Evolutionary conservation across 2,329 filamentous ascomycete species (phyloP).

Genomic region (Phyllosticta citrichinensis): DNA sequence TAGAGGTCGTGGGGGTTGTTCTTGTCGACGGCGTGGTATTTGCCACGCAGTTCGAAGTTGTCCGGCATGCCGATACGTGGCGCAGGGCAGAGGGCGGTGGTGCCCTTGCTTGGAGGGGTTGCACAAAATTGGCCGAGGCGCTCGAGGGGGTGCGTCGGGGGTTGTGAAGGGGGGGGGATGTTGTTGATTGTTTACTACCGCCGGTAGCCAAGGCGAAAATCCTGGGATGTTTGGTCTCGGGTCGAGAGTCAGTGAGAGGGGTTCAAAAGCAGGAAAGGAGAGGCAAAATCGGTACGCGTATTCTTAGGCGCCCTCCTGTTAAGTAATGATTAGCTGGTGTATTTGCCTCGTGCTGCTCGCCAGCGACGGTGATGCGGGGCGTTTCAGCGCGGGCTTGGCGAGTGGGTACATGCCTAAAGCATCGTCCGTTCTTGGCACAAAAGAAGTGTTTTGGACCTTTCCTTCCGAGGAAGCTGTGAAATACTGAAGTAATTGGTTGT

Average conservation of each 20-base stretch:
- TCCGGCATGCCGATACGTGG: constrained; percentile 1
- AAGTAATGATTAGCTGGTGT: not conserved
- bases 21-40: constrained; percentile 28
- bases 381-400: not conserved
- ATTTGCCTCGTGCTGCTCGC: not conserved
- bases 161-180: not conserved
- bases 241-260: not conserved
- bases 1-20: not conserved
- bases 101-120: not conserved
- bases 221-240: not conserved
- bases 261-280: not conserved
- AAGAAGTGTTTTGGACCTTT: not conserved
- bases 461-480: not conserved
- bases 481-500: not conserved
- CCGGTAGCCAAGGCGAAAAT: not conserved
- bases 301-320: not conserved
- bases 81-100: not conserved
- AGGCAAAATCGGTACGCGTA: not conserved
- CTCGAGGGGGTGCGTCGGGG: not conserved
- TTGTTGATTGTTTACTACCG: not conserved
- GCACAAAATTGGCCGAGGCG: not conserved
- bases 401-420: not conserved
- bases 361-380: not conserved
- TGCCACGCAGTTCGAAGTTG: constrained; percentile 26
- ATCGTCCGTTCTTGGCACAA: not conserved